These are phyloP conservation scores for Tribonema minus DNA, from an alignment of 108 stramenopile species.

Conservation along the genomic window DNA sequence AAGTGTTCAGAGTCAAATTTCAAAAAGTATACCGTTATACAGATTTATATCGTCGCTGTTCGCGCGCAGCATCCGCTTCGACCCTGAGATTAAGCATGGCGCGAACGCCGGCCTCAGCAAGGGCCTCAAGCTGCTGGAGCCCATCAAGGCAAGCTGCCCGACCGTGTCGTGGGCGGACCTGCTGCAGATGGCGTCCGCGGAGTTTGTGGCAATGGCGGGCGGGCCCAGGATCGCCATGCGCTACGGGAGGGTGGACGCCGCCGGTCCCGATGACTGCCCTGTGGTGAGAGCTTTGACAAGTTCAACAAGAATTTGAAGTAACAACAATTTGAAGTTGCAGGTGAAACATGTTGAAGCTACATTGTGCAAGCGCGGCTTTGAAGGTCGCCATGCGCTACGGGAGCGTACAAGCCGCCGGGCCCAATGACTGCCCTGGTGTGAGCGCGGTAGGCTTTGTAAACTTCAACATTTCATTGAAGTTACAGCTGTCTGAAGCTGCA, in stretches of 20 bases:
- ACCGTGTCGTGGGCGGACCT: constrained; percentile 57
- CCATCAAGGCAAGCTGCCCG: constrained; percentile 43
- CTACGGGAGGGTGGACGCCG: constrained; percentile 53
- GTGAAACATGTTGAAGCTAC: too few species aligned
- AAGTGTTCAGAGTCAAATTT: too few species aligned
- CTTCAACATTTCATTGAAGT: too few species aligned
- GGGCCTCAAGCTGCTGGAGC: constrained; percentile 43
- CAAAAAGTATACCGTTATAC: too few species aligned
- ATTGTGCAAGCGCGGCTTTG: too few species aligned
- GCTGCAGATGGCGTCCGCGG: constrained; percentile 52
- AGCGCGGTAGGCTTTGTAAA: too few species aligned
- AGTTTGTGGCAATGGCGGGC: constrained; percentile 24
- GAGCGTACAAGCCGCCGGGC: constrained; percentile 37
- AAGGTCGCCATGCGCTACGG: constrained; percentile 55
- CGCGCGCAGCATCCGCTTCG: constrained; percentile 56
- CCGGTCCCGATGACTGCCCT: constrained; percentile 45
- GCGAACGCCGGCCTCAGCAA: constrained; percentile 54
- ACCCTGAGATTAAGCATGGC: constrained; percentile 56
- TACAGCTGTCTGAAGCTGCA: too few species aligned
- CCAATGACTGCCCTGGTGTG: constrained; percentile 42
- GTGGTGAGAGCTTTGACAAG: not conserved
- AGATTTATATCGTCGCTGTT: too few species aligned
- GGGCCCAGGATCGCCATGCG: constrained; percentile 53
- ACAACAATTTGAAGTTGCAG: too few species aligned
- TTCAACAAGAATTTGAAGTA: too few species aligned